phyloP scores from a whole-genome alignment of 1,284 basidiomycete species.

The Pulveroboletus sp. region DNA sequence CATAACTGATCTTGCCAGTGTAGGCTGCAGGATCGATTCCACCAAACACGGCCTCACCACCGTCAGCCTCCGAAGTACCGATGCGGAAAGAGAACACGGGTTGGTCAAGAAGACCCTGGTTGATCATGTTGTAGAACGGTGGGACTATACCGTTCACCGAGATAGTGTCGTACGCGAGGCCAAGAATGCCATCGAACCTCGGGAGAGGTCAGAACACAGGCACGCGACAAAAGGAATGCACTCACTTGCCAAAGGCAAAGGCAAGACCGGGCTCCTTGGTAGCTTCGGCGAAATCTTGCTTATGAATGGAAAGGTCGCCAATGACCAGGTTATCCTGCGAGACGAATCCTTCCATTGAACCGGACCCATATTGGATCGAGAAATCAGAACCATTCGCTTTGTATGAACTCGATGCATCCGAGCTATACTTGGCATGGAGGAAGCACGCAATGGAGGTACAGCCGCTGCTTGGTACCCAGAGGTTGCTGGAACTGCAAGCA shows the following conservation, averaged over 20 bases:
- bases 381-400: slow-evolving; percentile 91
- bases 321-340: slow-evolving; percentile 84
- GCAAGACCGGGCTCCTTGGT: slow-evolving; percentile 96
- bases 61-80: slow-evolving; percentile 83
- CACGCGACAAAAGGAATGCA: slow-evolving; percentile 28
- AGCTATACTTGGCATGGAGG: slow-evolving; percentile 93
- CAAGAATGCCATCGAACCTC: slow-evolving; percentile 95
- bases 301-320: slow-evolving; percentile 77
- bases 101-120: slow-evolving; percentile 78
- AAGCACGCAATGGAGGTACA: slow-evolving; percentile 99
- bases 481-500: slow-evolving; percentile 71
- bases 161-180: slow-evolving; percentile 95
- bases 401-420: slow-evolving; percentile 80
- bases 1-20: slow-evolving; percentile 82
- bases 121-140: slow-evolving; percentile 94
- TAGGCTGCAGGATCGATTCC: slow-evolving; percentile 84
- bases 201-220: slow-evolving; percentile 1
- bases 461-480: slow-evolving; percentile 87
- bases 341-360: slow-evolving; percentile 95
- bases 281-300: slow-evolving; percentile 94
- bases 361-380: slow-evolving; percentile 94
- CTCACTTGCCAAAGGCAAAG: slow-evolving; percentile 97
- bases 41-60: slow-evolving; percentile 92
- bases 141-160: slow-evolving; percentile 92
- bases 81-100: slow-evolving; percentile 96